phyloP scores from a whole-genome alignment of 108 stramenopile species.

The Nitzschia palea region DNA sequence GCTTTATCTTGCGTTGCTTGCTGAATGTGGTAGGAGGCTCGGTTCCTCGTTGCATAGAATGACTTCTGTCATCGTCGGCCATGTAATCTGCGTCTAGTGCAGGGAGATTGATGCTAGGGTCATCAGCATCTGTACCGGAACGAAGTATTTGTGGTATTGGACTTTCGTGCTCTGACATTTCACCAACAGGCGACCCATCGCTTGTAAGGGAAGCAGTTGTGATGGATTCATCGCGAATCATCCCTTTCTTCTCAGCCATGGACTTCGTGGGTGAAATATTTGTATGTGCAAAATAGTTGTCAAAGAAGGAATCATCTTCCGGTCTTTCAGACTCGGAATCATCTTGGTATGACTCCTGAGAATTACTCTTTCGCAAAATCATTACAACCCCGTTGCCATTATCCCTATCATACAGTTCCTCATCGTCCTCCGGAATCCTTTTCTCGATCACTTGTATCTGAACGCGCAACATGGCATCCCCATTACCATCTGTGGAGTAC shows the following conservation, averaged over 20 bases:
- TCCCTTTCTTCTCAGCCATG: too few relatives aligned
- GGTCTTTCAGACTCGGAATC: too few relatives aligned
- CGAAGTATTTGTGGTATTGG: neutral
- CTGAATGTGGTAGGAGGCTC: neutral
- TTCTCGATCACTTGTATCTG: slow-evolving; percentile 16
- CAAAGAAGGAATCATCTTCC: too few relatives aligned
- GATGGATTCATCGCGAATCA: neutral
- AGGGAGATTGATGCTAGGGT: neutral
- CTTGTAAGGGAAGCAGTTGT: neutral
- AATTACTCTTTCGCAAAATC: too few relatives aligned
- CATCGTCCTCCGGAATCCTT: too few relatives aligned
- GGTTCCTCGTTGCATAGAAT: neutral
- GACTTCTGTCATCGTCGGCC: neutral
- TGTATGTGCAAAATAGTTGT: too few relatives aligned
- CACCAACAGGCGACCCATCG: neutral
- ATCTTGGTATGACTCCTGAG: too few relatives aligned
- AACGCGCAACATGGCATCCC: slow-evolving; percentile 35
- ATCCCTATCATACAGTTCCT: too few relatives aligned
- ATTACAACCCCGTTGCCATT: too few relatives aligned
- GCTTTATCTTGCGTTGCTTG: neutral
- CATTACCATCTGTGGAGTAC: slow-evolving; percentile 30
- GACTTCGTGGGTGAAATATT: too few relatives aligned
- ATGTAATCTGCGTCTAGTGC: neutral
- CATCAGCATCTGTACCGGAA: neutral
- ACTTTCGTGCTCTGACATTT: neutral